Evolutionary conservation across 345 rosid genomes (phyloP), one percentile per base, ranked within the genome.

Genomic region (Noccaea caerulescens): DNA sequence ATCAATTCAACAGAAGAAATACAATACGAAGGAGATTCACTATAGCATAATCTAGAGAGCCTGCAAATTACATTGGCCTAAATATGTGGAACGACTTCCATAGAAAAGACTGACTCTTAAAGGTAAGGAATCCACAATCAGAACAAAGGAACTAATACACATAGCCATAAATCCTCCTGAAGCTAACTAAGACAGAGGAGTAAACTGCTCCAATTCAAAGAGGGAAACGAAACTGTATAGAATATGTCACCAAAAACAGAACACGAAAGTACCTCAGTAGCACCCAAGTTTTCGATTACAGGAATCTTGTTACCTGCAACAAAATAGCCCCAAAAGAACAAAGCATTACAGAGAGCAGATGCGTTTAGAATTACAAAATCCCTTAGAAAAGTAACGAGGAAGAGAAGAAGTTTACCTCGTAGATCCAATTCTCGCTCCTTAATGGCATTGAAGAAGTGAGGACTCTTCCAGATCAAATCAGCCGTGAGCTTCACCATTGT

Each of bases 391-490:
- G 63, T 50, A 43, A 72, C 9, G 27, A 23, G 41, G n/a, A 52
- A 59, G 60, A 36, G 53, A 10, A 62, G 13, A 46, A 67, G 51
- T 45, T 33, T 44, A 86, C 99, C 98, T 81, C 99, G 92, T 71
- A 95, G 98, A 80, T 95, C 98, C 56, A 95, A 76, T 77, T 95
- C 99, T 16, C 99, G 88, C 76, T 95, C 99, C 83, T 90, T 92
- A 10, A 95, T 71, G 70, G 99, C 97, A 71, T 95, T 95, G 90
- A 95, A 95, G 85, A 95, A 95, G 71, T 95, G 99, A 74, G 98
- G 96, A 77, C 98, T 84, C 47, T 92, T 95, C 97, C 98, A 92
- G 56, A 95, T 87, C 90, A 95, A 84, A 77, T 95, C 99, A 47
- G 98, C 99, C 6, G 97, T 86, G 55, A 95, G 87, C 78, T 92